These are phyloP conservation scores for Daldinia eschscholtzii DNA, from an alignment of 2,329 filamentous ascomycete genomes.

Conservation along the genomic window DNA sequence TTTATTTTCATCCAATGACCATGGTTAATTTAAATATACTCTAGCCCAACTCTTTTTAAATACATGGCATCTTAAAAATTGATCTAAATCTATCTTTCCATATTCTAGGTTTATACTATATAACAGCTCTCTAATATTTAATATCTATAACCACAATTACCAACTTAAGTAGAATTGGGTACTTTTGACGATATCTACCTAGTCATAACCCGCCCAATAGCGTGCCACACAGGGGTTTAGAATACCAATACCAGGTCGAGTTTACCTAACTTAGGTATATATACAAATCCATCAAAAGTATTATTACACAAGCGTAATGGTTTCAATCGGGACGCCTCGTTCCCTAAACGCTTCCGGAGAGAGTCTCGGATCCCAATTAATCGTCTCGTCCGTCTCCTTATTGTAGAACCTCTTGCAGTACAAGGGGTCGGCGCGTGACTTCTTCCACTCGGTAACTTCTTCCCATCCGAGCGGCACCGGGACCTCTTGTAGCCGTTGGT, in stretches of 20 bases:
- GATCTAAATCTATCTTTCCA: not conserved
- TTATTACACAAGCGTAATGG: constrained; percentile 41
- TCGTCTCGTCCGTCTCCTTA: constrained; percentile 31
- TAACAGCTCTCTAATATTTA: not conserved
- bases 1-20: not conserved
- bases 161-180: not conserved
- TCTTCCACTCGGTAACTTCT: constrained; percentile 25
- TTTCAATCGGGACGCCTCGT: constrained; percentile 31
- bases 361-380: constrained; percentile 44
- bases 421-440: constrained; percentile 29
- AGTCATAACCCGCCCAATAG: not conserved
- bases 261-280: not conserved
- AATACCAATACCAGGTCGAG: not conserved
- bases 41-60: not conserved
- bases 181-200: not conserved
- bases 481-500: constrained; percentile 33
- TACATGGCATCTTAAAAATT: not conserved
- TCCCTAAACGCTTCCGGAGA: constrained; percentile 34
- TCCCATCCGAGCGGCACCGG: constrained; percentile 38
- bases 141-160: not conserved
- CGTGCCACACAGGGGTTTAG: not conserved
- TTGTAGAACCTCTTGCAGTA: constrained; percentile 34
- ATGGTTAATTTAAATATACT: not conserved
- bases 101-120: not conserved
- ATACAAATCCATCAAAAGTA: not conserved